Conservation (phyloP, 2,329 filamentous ascomycete species). For the Arthrobotrys musiformis region DNA sequence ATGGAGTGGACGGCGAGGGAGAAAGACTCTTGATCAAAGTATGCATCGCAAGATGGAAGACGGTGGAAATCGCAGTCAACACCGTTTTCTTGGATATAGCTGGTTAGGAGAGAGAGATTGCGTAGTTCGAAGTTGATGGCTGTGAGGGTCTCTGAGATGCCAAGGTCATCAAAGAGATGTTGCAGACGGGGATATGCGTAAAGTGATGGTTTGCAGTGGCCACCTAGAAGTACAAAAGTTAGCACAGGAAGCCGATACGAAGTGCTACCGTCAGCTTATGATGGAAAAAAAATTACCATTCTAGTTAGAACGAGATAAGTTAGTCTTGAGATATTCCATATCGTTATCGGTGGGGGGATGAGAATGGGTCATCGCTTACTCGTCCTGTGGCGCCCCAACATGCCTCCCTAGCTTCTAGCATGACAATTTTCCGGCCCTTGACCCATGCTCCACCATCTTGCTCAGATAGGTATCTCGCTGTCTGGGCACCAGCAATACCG, state of each 20-base stretch:
- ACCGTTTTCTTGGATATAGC: conserved; percentile 68
- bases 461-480: conserved; percentile 71
- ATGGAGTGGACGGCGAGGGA: conserved; percentile 68
- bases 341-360: background rate
- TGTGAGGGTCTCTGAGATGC: conserved; percentile 55
- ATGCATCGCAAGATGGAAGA: conserved; percentile 73
- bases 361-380: conserved; percentile 60
- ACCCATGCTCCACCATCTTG: conserved; percentile 64
- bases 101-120: conserved; percentile 72
- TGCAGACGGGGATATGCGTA: conserved; percentile 73
- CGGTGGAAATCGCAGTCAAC: conserved; percentile 77
- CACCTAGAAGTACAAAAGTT: conserved; percentile 67
- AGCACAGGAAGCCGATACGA: conserved; percentile 2
- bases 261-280: conserved; percentile 2
- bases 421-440: conserved; percentile 68
- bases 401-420: conserved; percentile 81
- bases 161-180: conserved; percentile 60
- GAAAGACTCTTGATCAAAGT: conserved; percentile 70
- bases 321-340: background rate
- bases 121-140: conserved; percentile 73
- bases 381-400: conserved; percentile 84
- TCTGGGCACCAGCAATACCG: conserved; percentile 80
- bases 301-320: background rate
- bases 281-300: background rate
- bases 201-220: conserved; percentile 79